phyloP scores from a whole-genome alignment of 202 grass and related monocot species.

The Zizania palustris region DNA sequence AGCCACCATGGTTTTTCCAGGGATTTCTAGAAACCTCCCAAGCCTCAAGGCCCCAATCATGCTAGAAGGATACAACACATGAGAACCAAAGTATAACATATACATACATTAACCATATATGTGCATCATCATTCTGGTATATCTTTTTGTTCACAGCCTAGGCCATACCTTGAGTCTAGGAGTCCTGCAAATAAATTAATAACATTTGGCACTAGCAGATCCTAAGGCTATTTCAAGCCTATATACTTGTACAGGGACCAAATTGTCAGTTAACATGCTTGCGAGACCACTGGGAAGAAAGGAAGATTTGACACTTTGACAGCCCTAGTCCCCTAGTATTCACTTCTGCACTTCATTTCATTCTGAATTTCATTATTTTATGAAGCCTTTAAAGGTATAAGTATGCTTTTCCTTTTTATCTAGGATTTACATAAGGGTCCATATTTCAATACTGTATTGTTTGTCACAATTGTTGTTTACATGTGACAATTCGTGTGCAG shows the following conservation, averaged over 20 bases:
- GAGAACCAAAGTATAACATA: background rate
- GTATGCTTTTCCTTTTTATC: background rate
- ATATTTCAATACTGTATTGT: constrained; percentile 7
- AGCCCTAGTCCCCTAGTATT: constrained; percentile 1
- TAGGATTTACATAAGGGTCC: constrained; percentile 8
- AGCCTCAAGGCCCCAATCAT: background rate
- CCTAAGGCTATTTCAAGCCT: background rate
- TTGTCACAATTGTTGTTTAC: constrained; percentile 56
- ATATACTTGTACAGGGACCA: background rate
- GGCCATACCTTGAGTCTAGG: background rate
- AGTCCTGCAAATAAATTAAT: background rate
- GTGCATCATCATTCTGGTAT: background rate
- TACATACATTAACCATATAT: constrained; percentile 15
- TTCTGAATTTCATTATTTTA: constrained; percentile 18
- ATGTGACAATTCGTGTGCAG: constrained; percentile 54
- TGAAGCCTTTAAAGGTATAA: background rate
- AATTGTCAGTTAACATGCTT: constrained; percentile 6
- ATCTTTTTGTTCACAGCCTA: constrained; percentile 12
- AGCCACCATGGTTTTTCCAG: background rate
- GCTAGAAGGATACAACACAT: background rate
- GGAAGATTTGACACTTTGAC: background rate
- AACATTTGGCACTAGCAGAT: background rate
- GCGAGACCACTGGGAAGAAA: constrained; percentile 17
- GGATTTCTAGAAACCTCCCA: constrained; percentile 14
- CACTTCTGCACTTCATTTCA: constrained; percentile 2